phyloP scores from a whole-genome alignment of 2,329 filamentous ascomycete species.

The Sarocladiaceae sp. region DNA sequence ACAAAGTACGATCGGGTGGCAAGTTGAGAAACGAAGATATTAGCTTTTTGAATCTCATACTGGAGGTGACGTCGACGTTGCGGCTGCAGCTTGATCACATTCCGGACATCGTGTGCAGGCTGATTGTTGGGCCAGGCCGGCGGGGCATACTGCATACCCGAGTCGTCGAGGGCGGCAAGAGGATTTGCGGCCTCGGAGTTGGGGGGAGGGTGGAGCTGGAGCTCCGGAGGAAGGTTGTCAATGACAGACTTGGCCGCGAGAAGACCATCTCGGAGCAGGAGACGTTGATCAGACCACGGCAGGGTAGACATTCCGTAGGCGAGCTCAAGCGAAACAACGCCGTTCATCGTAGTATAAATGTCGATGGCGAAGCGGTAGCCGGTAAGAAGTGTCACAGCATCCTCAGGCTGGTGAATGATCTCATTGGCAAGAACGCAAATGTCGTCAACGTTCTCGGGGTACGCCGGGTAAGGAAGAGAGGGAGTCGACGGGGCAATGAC shows the following conservation, averaged over 20 bases:
- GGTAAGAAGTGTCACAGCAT: slow-evolving; percentile 61
- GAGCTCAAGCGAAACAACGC: slow-evolving; percentile 71
- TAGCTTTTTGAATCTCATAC: slow-evolving; percentile 87
- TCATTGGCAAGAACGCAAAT: slow-evolving; percentile 68
- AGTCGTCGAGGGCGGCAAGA: slow-evolving; percentile 36
- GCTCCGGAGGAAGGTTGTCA: slow-evolving; percentile 60
- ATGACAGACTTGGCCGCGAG: slow-evolving; percentile 63
- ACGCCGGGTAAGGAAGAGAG: slow-evolving; percentile 68
- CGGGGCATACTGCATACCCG: slow-evolving; percentile 45
- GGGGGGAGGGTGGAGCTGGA: slow-evolving; percentile 45
- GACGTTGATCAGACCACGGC: slow-evolving; percentile 71
- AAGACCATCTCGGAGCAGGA: slow-evolving; percentile 64
- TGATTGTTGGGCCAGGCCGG: slow-evolving; percentile 41
- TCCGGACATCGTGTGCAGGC: slow-evolving; percentile 44
- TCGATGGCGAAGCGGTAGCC: slow-evolving; percentile 77
- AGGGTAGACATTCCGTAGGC: slow-evolving; percentile 74
- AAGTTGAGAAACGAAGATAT: slow-evolving; percentile 77
- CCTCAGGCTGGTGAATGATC: slow-evolving; percentile 63
- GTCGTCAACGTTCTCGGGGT: slow-evolving; percentile 79
- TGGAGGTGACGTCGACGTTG: slow-evolving; percentile 54
- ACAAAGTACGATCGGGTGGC: slow-evolving; percentile 79
- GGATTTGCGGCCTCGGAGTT: slow-evolving; percentile 28
- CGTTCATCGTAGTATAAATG: slow-evolving; percentile 75
- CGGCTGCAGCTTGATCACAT: slow-evolving; percentile 41
- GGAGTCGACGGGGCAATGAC: slow-evolving; percentile 71